phyloP scores from a whole-genome alignment of 148 eudicot genomes.

The Persicaria tinctoria region DNA sequence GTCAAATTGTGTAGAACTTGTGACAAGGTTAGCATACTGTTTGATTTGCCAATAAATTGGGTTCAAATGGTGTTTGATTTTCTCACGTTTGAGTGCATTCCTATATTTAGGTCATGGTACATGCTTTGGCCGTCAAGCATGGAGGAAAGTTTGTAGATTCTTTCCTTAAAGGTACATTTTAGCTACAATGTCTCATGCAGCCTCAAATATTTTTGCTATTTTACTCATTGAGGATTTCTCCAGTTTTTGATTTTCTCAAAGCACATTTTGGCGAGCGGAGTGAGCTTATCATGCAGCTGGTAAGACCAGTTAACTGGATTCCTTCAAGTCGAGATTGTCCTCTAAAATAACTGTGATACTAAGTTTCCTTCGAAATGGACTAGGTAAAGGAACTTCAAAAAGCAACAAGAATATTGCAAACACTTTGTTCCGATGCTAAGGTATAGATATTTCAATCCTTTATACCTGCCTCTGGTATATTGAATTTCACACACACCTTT shows the following conservation, averaged over 20 bases:
- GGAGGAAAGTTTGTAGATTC: conserved; percentile 59
- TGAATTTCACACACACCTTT: conserved; percentile 6
- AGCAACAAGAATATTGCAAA: conserved; percentile 55
- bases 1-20: conserved; percentile 42
- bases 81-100: not conserved
- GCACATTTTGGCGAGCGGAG: conserved; percentile 31
- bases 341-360: not conserved
- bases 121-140: conserved; percentile 49
- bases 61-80: not conserved
- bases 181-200: conserved; percentile 1
- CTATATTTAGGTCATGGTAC: conserved; percentile 34
- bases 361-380: not conserved
- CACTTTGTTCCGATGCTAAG: conserved; percentile 61
- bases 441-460: conserved; percentile 16
- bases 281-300: conserved; percentile 41
- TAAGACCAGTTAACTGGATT: conserved; percentile 21
- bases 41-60: not conserved
- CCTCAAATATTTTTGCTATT: not conserved
- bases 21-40: conserved; percentile 32
- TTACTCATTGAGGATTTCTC: conserved; percentile 17
- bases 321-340: not conserved
- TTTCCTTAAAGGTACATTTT: conserved; percentile 45
- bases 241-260: conserved; percentile 49
- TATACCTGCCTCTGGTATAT: not conserved
- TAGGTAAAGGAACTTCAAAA: conserved; percentile 58